Evolutionary conservation across 2,329 filamentous ascomycete species (phyloP), one percentile per base, ranked within the genome.

Genomic region (Colletotrichum magnum): DNA sequence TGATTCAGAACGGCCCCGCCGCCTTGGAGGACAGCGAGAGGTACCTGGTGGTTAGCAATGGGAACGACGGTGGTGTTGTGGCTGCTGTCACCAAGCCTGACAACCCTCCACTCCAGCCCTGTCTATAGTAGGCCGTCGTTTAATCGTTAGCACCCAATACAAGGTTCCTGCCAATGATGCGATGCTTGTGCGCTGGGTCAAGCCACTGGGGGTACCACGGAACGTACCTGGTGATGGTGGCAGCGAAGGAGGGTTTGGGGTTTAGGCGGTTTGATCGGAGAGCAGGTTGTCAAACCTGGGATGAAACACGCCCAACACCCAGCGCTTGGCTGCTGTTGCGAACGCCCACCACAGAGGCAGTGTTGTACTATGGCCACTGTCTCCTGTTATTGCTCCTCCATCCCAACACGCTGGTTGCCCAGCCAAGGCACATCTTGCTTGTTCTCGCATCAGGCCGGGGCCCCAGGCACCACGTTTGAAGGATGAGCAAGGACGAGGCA

Each of bases 241-340:
- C 32, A 36, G 32, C 32, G 57, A 56, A 45, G 45, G 21, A 26
- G 32, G n/a, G 21, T 36, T 36, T 36, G 48, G 54, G 21, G 50
- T 16, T 65, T 39, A 51, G 13, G 51, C 56, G 39, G 62, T 52
- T 60, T 66, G 67, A 61, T 69, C 56, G 51, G 56, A 69, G 62
- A 50, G 56, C 56, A 61, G 57, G 51, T 52, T 67, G 67, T 61
- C 67, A 67, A 69, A 69, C 67, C 67, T 69, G 62, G 67, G 62
- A 69, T 69, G 67, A 69, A 69, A 69, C 66, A 56, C 50, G 26
- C 54, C 61, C 53, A 59, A 47, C 36, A 41, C 47, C 26, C 21
- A 54, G 54, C 52, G 64, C 64, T 64, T 53, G 24, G 48, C 62
- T 39, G 24, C 36, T 52, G 59, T 59, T n/a, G 65, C 60, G 60